Evolutionary conservation across 1,139 yeast species (phyloP).

Genomic region (Lodderomyces metapsilosis): DNA sequence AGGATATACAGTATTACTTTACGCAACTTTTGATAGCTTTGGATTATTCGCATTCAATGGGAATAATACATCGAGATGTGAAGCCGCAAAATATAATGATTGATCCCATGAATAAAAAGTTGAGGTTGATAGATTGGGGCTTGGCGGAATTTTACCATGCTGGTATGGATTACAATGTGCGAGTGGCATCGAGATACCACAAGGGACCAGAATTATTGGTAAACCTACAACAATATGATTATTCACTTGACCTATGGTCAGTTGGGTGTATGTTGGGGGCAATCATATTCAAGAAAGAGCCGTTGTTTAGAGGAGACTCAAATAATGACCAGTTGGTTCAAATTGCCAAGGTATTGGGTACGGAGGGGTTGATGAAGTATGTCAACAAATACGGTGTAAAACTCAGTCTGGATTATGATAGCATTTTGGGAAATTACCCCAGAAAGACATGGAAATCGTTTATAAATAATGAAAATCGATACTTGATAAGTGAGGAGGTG

Average conservation of each 20-base stretch:
- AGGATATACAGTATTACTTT: slow-evolving; percentile 70
- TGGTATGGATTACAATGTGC: slow-evolving; percentile 74
- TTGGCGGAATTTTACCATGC: slow-evolving; percentile 79
- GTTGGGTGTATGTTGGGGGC: slow-evolving; percentile 82
- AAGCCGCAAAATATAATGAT: slow-evolving; percentile 87
- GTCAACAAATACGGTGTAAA: slow-evolving; percentile 59
- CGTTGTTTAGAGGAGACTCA: slow-evolving; percentile 75
- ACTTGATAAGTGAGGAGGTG: slow-evolving; percentile 59
- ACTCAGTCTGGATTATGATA: slow-evolving; percentile 66
- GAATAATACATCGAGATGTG: slow-evolving; percentile 81
- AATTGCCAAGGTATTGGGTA: slow-evolving; percentile 74
- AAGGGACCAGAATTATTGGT: slow-evolving; percentile 80
- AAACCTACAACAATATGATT: slow-evolving; percentile 73
- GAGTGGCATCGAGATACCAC: slow-evolving; percentile 79
- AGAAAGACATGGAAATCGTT: slow-evolving; percentile 69
- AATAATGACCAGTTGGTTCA: slow-evolving; percentile 79
- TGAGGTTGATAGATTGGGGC: slow-evolving; percentile 82
- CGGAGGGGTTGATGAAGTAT: slow-evolving; percentile 62
- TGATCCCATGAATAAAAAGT: slow-evolving; percentile 60
- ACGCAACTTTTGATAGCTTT: slow-evolving; percentile 67
- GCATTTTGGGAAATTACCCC: slow-evolving; percentile 61
- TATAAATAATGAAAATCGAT: slow-evolving; percentile 49
- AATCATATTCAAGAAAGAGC: slow-evolving; percentile 72
- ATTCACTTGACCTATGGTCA: slow-evolving; percentile 78
- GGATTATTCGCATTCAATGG: slow-evolving; percentile 79